Base-by-base conservation (phyloP, 2,329 filamentous ascomycete genomes). In the Lachnellula hyalina region DNA sequence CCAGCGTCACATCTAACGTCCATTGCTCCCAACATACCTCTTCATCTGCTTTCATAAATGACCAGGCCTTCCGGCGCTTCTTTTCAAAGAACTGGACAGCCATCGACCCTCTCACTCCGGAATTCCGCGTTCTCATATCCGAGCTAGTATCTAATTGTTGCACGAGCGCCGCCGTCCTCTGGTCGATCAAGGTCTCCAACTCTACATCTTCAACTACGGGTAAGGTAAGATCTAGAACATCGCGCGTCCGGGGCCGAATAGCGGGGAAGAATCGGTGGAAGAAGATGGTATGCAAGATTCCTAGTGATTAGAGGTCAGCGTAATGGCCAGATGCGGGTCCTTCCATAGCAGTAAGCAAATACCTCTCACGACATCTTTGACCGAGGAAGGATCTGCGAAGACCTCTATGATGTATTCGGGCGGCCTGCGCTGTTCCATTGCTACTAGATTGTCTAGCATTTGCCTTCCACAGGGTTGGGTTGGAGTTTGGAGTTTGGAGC, bases 1-100 rank as follows among this genome's bases (percentile, higher is more conserved):
- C 90, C 53, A 96, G 84, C n/a, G 91, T 95, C 49, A 97, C 89
- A 72, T 95, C 90, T 62, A 99, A 75, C 45, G 89, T 90, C 94
- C 94, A 99, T 67, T 84, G 85, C 77, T 97, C 94, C 94, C 94
- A 99, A 71, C 91, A 96, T 17, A 96, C 85, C 71, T 96, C 92
- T 70, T 97, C 92, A 62, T 96, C 93, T 23, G 84, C 87, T 65
- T 85, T 86, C 72, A 81, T 75, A 63, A 91, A 87, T 72, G 89
- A 86, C 72, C 89, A 86, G 70, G 89, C 92, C 77, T 92, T 94
- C 64, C 87, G 83, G 57, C 92, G 81, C 70, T 86, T 88, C 79
- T 93, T 94, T 75, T 99, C 93, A 64, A 95, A 95, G 75, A 97
- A 97, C 75, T 96, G 89, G 35, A 97, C 88, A 2, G 85, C 84